Evolutionary conservation across 176 grass and related monocot species (phyloP).

Genomic region (Thalia dealbata): DNA sequence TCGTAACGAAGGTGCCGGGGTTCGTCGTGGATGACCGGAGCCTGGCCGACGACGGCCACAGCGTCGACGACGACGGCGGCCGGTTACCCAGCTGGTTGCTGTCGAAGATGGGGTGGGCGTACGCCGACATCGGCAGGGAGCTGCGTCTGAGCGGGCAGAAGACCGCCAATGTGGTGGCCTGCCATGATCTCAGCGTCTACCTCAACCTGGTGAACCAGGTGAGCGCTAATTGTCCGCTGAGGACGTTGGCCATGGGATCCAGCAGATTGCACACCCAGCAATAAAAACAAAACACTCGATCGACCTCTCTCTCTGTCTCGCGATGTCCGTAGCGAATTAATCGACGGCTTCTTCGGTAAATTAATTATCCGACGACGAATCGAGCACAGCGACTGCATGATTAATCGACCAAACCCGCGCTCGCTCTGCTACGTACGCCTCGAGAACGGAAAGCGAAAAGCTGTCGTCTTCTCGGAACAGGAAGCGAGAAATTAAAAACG

Average conservation of each 20-base stretch:
- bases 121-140: constrained; percentile 43
- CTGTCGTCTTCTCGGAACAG: too few species aligned
- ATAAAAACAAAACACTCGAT: neutral
- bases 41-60: neutral
- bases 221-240: neutral
- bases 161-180: constrained; percentile 27
- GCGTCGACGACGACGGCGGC: neutral
- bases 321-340: too few species aligned
- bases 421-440: too few species aligned
- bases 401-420: too few species aligned
- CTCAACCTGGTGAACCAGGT: constrained; percentile 30
- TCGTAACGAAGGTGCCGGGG: constrained; percentile 48
- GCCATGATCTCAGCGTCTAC: constrained; percentile 40
- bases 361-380: too few species aligned
- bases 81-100: constrained; percentile 26
- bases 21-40: constrained; percentile 8
- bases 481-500: too few species aligned
- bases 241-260: neutral
- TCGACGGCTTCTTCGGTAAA: neutral
- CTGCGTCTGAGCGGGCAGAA: constrained; percentile 19
- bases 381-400: too few species aligned
- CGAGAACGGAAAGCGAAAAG: too few species aligned
- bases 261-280: neutral
- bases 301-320: too few species aligned
- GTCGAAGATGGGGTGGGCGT: constrained; percentile 40